These are phyloP conservation scores for Colletotrichum liriopes DNA, from an alignment of 2,329 filamentous ascomycete species.

Conservation along the genomic window DNA sequence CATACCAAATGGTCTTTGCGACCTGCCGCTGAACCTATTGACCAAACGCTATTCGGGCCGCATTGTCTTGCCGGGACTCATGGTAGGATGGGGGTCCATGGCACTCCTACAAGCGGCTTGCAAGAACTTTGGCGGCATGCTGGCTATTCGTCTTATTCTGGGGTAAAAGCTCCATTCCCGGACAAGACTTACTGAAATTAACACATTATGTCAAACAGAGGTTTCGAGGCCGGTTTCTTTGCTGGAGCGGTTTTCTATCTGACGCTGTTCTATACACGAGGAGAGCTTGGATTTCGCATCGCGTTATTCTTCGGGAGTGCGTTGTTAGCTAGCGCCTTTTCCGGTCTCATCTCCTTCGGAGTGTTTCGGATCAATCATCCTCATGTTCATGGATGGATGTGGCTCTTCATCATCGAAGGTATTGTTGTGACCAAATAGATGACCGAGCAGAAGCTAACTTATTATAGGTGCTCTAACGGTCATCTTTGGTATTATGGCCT, in stretches of 20 bases:
- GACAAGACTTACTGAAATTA: neutral
- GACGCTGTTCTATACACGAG: constrained; percentile 65
- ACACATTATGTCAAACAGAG: neutral
- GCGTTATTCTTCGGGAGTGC: constrained; percentile 28
- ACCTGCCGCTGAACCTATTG: constrained; percentile 64
- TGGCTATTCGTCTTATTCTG: constrained; percentile 66
- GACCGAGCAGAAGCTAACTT: neutral
- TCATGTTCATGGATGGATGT: constrained; percentile 26
- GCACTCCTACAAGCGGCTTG: constrained; percentile 55
- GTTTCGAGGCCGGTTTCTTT: constrained; percentile 70
- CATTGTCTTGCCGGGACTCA: constrained; percentile 54
- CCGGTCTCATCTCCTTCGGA: constrained; percentile 22
- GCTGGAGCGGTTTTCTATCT: constrained; percentile 69
- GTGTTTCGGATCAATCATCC: constrained; percentile 28
- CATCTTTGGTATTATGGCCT: constrained; percentile 6
- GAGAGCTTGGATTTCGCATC: constrained; percentile 60
- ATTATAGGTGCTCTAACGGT: constrained; percentile 7
- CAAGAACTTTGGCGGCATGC: constrained; percentile 62
- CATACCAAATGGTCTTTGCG: constrained; percentile 64
- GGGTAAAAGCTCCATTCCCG: constrained; percentile 22
- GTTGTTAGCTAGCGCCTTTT: constrained; percentile 16
- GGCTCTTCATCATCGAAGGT: constrained; percentile 27
- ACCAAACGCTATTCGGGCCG: constrained; percentile 60
- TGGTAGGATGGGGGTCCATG: constrained; percentile 65
- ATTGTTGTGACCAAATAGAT: too few species aligned